Conservation (phyloP, 306 rosid species). For the Lathyrus aphaca region DNA sequence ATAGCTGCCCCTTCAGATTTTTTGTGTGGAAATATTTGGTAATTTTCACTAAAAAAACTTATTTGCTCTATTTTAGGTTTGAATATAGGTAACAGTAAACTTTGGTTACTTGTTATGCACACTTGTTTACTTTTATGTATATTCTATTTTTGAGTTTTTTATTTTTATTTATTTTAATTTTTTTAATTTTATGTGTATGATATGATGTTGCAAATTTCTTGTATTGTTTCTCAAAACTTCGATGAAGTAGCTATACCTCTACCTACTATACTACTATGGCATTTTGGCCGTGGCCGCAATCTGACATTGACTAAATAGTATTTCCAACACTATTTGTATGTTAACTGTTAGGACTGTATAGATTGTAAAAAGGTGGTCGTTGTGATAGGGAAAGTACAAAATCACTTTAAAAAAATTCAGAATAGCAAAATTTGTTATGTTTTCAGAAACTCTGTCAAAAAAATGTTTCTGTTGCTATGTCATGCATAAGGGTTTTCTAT, state of each 20-base stretch:
- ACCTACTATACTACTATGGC: neutral
- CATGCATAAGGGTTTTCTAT: constrained; percentile 16
- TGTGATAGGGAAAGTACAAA: neutral
- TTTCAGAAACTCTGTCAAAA: neutral
- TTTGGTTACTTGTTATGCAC: neutral
- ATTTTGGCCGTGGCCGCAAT: neutral
- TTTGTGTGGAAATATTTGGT: neutral
- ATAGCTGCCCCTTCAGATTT: neutral
- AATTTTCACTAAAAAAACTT: neutral
- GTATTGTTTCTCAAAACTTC: neutral
- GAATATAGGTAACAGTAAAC: neutral
- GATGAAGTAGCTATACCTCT: neutral
- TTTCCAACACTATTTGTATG: neutral
- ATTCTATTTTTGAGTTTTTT: neutral
- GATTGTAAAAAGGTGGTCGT: constrained; percentile 21
- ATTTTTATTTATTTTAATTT: no score
- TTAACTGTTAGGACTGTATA: neutral
- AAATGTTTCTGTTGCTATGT: constrained; percentile 5
- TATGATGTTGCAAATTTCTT: neutral
- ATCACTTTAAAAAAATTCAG: constrained; percentile 5
- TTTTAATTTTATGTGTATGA: neutral
- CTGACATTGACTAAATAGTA: neutral
- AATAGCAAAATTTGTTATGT: constrained; percentile 3
- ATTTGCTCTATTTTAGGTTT: neutral
- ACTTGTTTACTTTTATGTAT: neutral